Percentiles rank a stretch among this genome's conserved stretches.
Evolutionary conservation across 495 filamentous ascomycete genomes (phyloP).

Genomic region (Letharia columbiana): DNA sequence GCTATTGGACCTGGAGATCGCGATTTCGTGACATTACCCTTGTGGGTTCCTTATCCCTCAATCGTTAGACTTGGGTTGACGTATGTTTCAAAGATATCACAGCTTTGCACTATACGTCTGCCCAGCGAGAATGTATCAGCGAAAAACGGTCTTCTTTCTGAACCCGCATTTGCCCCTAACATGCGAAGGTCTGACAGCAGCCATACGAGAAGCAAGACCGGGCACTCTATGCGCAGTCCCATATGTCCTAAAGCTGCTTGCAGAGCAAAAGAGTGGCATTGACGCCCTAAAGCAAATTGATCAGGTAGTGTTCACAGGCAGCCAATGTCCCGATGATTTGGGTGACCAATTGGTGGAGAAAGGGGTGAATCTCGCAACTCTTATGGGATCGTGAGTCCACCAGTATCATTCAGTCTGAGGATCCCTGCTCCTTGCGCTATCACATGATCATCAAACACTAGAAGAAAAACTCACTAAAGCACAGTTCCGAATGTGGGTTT

Average conservation of each 20-base stretch:
- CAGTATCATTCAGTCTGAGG: constrained; percentile 1
- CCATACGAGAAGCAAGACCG: constrained; percentile 37
- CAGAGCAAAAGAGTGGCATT: constrained; percentile 40
- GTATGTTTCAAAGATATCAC: neutral
- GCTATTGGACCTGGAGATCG: constrained; percentile 33
- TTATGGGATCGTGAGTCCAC: constrained; percentile 43
- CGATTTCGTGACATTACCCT: constrained; percentile 46
- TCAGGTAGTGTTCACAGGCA: constrained; percentile 43
- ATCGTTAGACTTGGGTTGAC: constrained; percentile 38
- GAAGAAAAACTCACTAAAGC: neutral
- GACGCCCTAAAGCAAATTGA: constrained; percentile 38
- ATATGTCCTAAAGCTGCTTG: constrained; percentile 47
- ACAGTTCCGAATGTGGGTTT: constrained; percentile 46
- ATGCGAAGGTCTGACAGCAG: constrained; percentile 35
- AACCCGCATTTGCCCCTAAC: constrained; percentile 47
- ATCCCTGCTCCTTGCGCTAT: neutral
- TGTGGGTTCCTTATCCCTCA: constrained; percentile 46
- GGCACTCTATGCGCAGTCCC: constrained; percentile 48
- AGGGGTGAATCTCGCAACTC: constrained; percentile 41
- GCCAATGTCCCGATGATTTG: constrained; percentile 48
- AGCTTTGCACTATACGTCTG: neutral
- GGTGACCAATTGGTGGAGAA: constrained; percentile 42
- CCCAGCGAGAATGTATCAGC: constrained; percentile 35
- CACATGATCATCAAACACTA: neutral
- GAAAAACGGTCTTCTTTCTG: constrained; percentile 41